These are phyloP conservation scores for Acacia melanoxylon DNA, from an alignment of 306 rosid species.

Conservation along the genomic window DNA sequence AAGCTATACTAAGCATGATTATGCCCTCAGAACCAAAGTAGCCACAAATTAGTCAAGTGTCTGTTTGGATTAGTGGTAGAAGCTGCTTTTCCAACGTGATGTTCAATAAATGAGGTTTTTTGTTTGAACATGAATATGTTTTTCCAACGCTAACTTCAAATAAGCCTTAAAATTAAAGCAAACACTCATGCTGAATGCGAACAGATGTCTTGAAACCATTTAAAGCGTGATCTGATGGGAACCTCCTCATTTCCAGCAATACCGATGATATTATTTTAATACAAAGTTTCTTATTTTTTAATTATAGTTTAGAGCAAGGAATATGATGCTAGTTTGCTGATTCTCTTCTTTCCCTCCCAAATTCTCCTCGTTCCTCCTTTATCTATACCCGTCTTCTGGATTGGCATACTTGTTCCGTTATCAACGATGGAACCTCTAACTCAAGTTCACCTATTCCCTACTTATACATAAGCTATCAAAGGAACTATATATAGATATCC, in stretches of 20 bases:
- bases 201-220: not conserved
- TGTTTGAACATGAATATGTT: too few relatives aligned
- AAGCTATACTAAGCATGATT: not conserved
- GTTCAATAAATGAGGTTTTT: too few relatives aligned
- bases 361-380: not conserved
- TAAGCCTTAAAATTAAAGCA: not conserved
- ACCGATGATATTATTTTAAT: too few relatives aligned
- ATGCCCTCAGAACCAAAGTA: not conserved
- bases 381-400: not conserved
- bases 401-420: not conserved
- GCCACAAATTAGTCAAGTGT: not conserved
- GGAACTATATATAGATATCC: constrained; percentile 15
- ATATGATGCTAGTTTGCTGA: not conserved
- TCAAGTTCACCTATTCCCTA: not conserved
- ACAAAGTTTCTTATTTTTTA: not conserved
- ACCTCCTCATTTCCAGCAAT: not conserved
- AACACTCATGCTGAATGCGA: not conserved
- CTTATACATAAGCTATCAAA: not conserved
- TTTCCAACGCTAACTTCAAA: too few relatives aligned
- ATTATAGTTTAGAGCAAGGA: not conserved
- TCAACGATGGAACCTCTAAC: constrained; percentile 2
- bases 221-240: not conserved
- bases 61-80: too few relatives aligned
- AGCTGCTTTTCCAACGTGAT: too few relatives aligned
- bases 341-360: not conserved